Conservation (phyloP, 345 rosid genomes). For the Hirschfeldia incana region DNA sequence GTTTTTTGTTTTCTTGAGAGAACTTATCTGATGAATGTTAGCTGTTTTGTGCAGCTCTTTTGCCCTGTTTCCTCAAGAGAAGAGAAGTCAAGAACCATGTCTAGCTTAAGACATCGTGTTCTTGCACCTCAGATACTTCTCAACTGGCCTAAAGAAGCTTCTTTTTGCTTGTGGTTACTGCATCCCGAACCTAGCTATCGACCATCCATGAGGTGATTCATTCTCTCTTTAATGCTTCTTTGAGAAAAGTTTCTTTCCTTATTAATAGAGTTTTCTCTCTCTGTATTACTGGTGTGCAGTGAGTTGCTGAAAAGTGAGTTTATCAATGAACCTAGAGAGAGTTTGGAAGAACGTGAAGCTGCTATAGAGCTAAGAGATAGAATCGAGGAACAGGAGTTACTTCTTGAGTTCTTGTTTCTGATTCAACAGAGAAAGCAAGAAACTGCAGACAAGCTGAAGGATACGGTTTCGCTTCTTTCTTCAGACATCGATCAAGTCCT, state of each 20-base stretch:
- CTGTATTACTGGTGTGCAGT: constrained; percentile 41
- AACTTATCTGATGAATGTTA: constrained; percentile 41
- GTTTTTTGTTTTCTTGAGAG: constrained; percentile 8
- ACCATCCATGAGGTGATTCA: constrained; percentile 65
- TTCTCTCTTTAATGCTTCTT: constrained; percentile 7
- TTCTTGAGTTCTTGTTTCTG: constrained; percentile 80
- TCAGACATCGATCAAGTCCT: constrained; percentile 80
- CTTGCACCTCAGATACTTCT: constrained; percentile 89
- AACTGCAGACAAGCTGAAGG: constrained; percentile 65
- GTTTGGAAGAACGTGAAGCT: constrained; percentile 82
- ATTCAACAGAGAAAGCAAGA: constrained; percentile 77
- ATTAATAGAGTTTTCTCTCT: neutral
- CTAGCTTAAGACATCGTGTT: constrained; percentile 90
- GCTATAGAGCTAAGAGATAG: constrained; percentile 71
- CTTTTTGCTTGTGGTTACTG: constrained; percentile 89
- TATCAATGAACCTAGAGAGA: constrained; percentile 71
- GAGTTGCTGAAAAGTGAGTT: constrained; percentile 82
- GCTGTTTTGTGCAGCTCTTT: constrained; percentile 50
- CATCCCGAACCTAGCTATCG: constrained; percentile 89
- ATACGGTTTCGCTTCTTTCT: constrained; percentile 66
- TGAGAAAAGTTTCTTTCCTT: neutral
- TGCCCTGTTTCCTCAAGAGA: constrained; percentile 66
- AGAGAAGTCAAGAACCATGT: constrained; percentile 83
- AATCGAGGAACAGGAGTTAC: constrained; percentile 80
- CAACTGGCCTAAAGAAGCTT: constrained; percentile 89